Conservation (phyloP, 768 basidiomycete species). For the Psilocybe cubensis region DNA sequence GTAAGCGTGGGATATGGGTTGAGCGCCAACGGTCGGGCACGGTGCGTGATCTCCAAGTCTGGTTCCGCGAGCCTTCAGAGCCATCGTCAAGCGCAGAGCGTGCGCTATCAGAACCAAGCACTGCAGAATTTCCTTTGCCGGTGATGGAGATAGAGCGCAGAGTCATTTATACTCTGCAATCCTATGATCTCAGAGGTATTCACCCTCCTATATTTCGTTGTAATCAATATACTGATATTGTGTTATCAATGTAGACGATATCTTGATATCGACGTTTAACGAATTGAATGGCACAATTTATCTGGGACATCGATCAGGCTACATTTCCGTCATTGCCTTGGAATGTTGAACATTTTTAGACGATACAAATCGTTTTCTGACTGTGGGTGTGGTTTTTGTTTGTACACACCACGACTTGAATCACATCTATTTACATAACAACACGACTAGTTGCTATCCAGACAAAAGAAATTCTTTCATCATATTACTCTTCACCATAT, state of each 20-base stretch:
- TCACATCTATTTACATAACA: not conserved
- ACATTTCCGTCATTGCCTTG: conserved; percentile 35
- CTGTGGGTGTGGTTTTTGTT: not conserved
- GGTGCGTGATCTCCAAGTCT: conserved; percentile 48
- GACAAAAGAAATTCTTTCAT: not conserved
- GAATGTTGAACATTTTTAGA: not conserved
- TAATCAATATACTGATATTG: not conserved
- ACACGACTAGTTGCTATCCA: not conserved
- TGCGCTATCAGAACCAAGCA: conserved; percentile 1
- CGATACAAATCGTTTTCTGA: not conserved
- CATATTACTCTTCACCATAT: too few relatives aligned
- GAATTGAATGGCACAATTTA: conserved; percentile 48
- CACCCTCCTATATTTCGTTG: not conserved
- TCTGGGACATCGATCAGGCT: conserved; percentile 44
- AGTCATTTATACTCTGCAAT: conserved; percentile 33
- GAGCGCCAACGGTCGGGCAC: conserved; percentile 49
- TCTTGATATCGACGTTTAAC: conserved; percentile 47
- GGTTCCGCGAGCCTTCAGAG: conserved; percentile 26
- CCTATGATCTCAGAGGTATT: conserved; percentile 46
- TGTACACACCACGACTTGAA: not conserved
- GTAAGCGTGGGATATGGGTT: conserved; percentile 58
- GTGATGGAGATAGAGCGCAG: conserved; percentile 29
- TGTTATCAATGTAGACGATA: conserved; percentile 40
- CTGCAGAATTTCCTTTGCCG: not conserved
- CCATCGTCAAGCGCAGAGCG: not conserved